A percentile compares a stretch with the other conserved stretches of the same genome.
Conservation (phyloP, 1,284 basidiomycete species). For the Fomitopsis betulina region DNA sequence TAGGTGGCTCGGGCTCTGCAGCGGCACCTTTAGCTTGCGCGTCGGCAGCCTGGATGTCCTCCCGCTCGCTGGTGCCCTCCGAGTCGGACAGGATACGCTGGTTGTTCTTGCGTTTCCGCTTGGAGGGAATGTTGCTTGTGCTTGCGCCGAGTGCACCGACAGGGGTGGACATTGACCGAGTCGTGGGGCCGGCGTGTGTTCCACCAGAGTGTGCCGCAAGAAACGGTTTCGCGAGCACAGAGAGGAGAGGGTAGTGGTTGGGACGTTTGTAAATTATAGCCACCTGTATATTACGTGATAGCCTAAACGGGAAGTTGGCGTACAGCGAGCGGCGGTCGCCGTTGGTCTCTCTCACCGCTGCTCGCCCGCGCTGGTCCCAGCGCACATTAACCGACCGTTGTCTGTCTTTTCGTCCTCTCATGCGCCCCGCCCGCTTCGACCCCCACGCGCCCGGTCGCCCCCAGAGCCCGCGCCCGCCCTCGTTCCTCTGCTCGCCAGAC, state of each 20-base stretch:
- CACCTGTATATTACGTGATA: background rate
- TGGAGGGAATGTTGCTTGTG: background rate
- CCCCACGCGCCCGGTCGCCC: background rate
- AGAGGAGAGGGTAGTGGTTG: background rate
- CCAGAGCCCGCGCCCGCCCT: background rate
- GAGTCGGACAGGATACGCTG: constrained; percentile 16
- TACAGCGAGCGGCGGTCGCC: background rate
- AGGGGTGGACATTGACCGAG: constrained; percentile 3
- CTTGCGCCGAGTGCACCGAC: constrained; percentile 2
- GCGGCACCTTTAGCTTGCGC: background rate
- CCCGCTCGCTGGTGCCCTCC: constrained; percentile 17
- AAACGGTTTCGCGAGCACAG: background rate
- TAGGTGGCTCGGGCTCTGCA: constrained; percentile 7
- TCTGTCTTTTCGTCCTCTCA: constrained; percentile 6
- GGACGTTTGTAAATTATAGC: background rate
- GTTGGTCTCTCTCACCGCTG: background rate
- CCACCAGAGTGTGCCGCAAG: no score
- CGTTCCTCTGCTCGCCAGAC: background rate
- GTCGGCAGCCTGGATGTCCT: constrained; percentile 5
- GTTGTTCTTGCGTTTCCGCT: constrained; percentile 1
- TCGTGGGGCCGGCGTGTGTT: background rate
- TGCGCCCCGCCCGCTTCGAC: constrained; percentile 2
- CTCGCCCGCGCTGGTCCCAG: background rate
- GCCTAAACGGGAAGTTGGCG: background rate
- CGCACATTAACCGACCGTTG: background rate